phyloP scores from a whole-genome alignment of 306 rosid species.

The Acacia acuminata region DNA sequence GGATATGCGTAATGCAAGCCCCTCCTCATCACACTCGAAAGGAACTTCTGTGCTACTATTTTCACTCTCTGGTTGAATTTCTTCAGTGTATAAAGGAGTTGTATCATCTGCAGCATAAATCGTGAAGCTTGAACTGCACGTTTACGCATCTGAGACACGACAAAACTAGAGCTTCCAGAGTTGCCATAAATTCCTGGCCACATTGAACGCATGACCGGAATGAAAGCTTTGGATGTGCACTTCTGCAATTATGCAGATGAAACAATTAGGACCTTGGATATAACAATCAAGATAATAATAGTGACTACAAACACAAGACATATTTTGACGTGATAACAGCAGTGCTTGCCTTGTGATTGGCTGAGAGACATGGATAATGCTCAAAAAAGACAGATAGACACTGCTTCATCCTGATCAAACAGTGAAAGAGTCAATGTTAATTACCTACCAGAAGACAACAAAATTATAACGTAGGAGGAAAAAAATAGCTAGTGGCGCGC shows the following conservation, averaged over 20 bases:
- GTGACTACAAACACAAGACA: slow-evolving; percentile 8
- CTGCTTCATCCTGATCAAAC: slow-evolving; percentile 74
- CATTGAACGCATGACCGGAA: slow-evolving; percentile 83
- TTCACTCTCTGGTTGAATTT: slow-evolving; percentile 52
- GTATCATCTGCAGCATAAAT: slow-evolving; percentile 96
- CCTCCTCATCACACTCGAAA: slow-evolving; percentile 84
- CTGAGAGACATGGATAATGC: slow-evolving; percentile 84
- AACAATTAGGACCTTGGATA: slow-evolving; percentile 6
- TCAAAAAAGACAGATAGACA: slow-evolving; percentile 92
- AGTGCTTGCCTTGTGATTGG: slow-evolving; percentile 71
- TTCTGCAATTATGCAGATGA: slow-evolving; percentile 54
- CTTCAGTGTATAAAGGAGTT: slow-evolving; percentile 61
- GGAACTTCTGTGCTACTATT: slow-evolving; percentile 52
- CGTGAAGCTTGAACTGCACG: slow-evolving; percentile 94
- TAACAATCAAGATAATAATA: slow-evolving; percentile 4
- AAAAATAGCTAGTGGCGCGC: not conserved
- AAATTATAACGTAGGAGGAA: not conserved
- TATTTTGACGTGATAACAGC: slow-evolving; percentile 11
- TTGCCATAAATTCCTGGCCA: slow-evolving; percentile 92
- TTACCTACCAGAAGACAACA: slow-evolving; percentile 9
- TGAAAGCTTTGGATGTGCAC: slow-evolving; percentile 75
- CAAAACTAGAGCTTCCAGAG: slow-evolving; percentile 53
- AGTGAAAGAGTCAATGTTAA: slow-evolving; percentile 16
- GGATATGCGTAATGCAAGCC: slow-evolving; percentile 82
- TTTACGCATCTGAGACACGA: slow-evolving; percentile 82